phyloP scores from a whole-genome alignment of 2,329 filamentous ascomycete genomes.

The Neonectria punicea region DNA sequence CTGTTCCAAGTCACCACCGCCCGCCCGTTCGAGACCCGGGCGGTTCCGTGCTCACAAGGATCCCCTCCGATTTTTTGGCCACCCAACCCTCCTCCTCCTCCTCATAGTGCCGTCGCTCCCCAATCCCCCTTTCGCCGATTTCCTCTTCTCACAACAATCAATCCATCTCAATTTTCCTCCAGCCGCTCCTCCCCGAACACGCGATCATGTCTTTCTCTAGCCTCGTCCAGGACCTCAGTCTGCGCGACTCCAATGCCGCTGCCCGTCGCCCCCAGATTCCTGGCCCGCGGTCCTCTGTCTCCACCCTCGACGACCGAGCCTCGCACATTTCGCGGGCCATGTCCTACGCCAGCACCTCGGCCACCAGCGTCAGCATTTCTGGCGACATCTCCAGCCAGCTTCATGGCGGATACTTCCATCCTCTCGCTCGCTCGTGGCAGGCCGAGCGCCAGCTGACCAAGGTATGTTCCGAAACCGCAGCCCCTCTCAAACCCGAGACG shows the following conservation, averaged over 20 bases:
- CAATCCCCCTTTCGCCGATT: constrained; percentile 17
- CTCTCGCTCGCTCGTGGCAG: constrained; percentile 83
- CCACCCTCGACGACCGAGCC: constrained; percentile 68
- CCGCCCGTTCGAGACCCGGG: constrained; percentile 26
- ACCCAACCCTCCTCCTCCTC: constrained; percentile 21
- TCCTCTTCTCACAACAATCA: constrained; percentile 17
- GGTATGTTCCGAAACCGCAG: constrained; percentile 57
- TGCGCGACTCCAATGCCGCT: constrained; percentile 63
- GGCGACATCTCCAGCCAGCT: constrained; percentile 85
- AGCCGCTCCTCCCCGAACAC: constrained; percentile 19
- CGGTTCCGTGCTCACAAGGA: constrained; percentile 34
- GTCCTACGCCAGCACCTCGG: constrained; percentile 74
- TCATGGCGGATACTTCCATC: constrained; percentile 85
- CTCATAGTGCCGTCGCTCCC: constrained; percentile 25
- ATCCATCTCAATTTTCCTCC: constrained; percentile 10
- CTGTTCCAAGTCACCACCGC: background rate
- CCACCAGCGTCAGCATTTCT: constrained; percentile 75
- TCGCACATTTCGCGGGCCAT: constrained; percentile 72
- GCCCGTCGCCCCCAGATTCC: constrained; percentile 56
- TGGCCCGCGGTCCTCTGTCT: constrained; percentile 58
- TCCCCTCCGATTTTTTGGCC: constrained; percentile 38
- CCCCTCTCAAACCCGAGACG: background rate
- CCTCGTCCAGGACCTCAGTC: constrained; percentile 71
- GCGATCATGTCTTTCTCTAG: constrained; percentile 72
- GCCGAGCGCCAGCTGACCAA: constrained; percentile 87